Conservation (phyloP, 78 protist genomes). For the Bigelowiella natans region DNA sequence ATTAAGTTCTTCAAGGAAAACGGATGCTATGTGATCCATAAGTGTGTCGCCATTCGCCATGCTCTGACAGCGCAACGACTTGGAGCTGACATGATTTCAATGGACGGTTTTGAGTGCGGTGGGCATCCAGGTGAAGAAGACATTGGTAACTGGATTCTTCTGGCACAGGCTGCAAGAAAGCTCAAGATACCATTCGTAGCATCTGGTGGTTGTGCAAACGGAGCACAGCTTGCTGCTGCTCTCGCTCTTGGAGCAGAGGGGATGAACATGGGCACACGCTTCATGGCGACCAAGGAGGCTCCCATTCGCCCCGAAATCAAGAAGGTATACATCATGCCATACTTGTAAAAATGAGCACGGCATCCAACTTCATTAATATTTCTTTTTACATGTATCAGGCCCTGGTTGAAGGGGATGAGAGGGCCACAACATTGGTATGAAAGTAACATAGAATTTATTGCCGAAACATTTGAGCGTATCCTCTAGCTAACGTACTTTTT, state of each 20-base stretch:
- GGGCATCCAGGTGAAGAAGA: conserved; percentile 43
- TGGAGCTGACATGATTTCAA: conserved; percentile 40
- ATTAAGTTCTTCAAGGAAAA: conserved; percentile 18
- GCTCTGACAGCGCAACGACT: conserved; percentile 30
- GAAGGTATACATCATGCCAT: conserved; percentile 25
- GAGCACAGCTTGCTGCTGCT: conserved; percentile 24
- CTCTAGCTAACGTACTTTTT: conserved; percentile 5
- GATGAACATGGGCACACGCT: conserved; percentile 49
- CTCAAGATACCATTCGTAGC: conserved; percentile 44
- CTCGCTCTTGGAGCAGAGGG: conserved; percentile 38
- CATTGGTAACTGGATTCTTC: conserved; percentile 20
- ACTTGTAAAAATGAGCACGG: neutral
- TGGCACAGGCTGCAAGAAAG: conserved; percentile 32
- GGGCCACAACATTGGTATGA: neutral
- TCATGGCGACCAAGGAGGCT: conserved; percentile 45
- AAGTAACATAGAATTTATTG: no score
- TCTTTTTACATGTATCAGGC: neutral
- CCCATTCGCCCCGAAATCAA: conserved; percentile 41
- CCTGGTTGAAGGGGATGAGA: neutral
- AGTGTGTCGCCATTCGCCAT: conserved; percentile 42
- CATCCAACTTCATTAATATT: neutral
- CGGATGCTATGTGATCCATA: conserved; percentile 35
- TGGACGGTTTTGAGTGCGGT: conserved; percentile 56
- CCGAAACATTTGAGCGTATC: no score
- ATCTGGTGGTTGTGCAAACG: conserved; percentile 33